phyloP scores from a whole-genome alignment of 2,329 filamentous ascomycete genomes.

The Colletotrichum camelliae region DNA sequence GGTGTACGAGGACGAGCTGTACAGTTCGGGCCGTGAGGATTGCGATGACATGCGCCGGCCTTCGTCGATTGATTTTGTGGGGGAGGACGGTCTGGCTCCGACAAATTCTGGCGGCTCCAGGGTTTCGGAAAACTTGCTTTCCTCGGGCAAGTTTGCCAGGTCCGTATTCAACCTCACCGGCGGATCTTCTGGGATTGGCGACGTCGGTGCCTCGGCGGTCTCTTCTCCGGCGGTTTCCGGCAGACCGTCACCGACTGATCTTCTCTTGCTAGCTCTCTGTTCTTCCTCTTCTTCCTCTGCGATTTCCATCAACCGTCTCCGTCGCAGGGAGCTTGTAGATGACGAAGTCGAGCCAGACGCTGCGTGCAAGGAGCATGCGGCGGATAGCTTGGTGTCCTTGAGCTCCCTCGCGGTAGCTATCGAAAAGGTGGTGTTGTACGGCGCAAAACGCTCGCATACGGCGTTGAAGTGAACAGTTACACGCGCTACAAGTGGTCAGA shows the following conservation, averaged over 20 bases:
- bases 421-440: conserved; percentile 84
- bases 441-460: conserved; percentile 75
- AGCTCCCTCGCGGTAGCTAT: conserved; percentile 79
- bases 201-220: conserved; percentile 29
- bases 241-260: conserved; percentile 56
- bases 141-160: conserved; percentile 55
- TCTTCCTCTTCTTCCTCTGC: conserved; percentile 90
- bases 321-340: conserved; percentile 79
- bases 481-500: conserved; percentile 64
- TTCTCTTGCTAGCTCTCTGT: conserved; percentile 61
- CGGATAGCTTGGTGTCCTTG: conserved; percentile 85
- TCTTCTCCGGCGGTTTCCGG: conserved; percentile 26
- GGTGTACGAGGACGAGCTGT: conserved; percentile 52
- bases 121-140: conserved; percentile 54
- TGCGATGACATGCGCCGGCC: conserved; percentile 55
- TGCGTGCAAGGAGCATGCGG: conserved; percentile 88
- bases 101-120: conserved; percentile 58
- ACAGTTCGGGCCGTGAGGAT: conserved; percentile 56
- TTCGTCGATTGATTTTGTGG: conserved; percentile 49
- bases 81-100: conserved; percentile 51
- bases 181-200: conserved; percentile 31
- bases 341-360: conserved; percentile 87
- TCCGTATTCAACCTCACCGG: conserved; percentile 58
- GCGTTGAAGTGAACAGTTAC: conserved; percentile 76
- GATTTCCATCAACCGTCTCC: conserved; percentile 85